Conservation (phyloP, 2,329 filamentous ascomycete genomes). For the Geosmithia morbida region DNA sequence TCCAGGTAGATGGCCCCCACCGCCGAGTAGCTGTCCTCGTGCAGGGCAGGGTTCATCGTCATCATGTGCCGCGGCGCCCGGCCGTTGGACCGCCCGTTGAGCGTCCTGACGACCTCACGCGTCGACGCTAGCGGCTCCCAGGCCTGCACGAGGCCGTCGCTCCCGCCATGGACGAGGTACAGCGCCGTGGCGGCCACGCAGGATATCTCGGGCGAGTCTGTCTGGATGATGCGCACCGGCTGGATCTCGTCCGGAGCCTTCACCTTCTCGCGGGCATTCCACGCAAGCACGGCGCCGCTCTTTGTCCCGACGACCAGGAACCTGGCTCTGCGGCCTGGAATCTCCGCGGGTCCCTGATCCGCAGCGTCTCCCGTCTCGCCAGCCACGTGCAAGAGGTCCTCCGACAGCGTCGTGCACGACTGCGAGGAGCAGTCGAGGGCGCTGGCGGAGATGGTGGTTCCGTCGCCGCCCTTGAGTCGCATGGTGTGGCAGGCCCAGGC, state of each 20-base stretch:
- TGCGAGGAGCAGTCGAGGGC: slow-evolving; percentile 63
- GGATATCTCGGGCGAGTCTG: slow-evolving; percentile 78
- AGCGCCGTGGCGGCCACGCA: slow-evolving; percentile 71
- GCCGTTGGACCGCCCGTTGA: slow-evolving; percentile 74
- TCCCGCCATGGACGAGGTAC: slow-evolving; percentile 85
- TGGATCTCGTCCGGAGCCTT: slow-evolving; percentile 29
- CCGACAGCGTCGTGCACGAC: slow-evolving; percentile 54
- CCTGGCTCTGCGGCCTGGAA: slow-evolving; percentile 74
- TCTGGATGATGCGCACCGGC: slow-evolving; percentile 72
- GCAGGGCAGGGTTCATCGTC: slow-evolving; percentile 38
- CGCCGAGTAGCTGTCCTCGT: slow-evolving; percentile 63
- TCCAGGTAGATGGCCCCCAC: slow-evolving; percentile 78
- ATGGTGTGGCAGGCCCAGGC: slow-evolving; percentile 15
- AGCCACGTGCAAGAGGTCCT: slow-evolving; percentile 50
- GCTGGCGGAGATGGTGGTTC: slow-evolving; percentile 51
- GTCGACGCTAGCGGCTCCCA: slow-evolving; percentile 92
- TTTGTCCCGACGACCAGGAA: slow-evolving; percentile 72
- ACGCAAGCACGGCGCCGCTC: slow-evolving; percentile 62
- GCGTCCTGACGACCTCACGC: slow-evolving; percentile 62
- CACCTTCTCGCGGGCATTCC: slow-evolving; percentile 60
- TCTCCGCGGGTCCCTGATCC: slow-evolving; percentile 27
- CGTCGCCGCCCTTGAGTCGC: slow-evolving; percentile 41
- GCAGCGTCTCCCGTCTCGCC: not conserved
- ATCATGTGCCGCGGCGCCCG: slow-evolving; percentile 62
- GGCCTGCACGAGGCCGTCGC: slow-evolving; percentile 85